phyloP scores from a whole-genome alignment of 805 yeast species.

The Saccharomycopsis babjevae region DNA sequence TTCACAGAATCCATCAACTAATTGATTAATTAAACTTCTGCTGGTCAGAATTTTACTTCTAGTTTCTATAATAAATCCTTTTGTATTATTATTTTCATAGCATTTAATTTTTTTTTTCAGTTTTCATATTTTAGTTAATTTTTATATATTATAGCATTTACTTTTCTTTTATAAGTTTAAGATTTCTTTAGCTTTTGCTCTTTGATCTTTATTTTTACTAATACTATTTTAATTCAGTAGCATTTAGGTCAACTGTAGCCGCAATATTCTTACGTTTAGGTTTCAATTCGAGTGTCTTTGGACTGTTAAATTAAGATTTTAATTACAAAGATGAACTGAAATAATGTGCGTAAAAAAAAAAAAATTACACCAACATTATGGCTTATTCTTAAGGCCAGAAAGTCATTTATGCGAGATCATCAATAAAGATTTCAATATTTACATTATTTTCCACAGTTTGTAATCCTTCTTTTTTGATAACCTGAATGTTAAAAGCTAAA shows the following conservation, averaged over 20 bases:
- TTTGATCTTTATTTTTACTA: background rate
- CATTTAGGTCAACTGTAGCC: background rate
- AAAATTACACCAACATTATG: background rate
- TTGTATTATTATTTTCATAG: background rate
- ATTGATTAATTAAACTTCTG: background rate
- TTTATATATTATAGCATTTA: background rate
- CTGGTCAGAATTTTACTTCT: background rate
- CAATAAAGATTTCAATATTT: background rate
- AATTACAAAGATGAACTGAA: background rate
- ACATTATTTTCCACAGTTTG: background rate
- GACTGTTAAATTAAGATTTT: background rate
- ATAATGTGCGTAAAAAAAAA: background rate
- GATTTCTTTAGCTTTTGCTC: background rate
- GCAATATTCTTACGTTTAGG: too few relatives aligned
- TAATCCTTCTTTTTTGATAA: background rate
- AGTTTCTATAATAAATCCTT: background rate
- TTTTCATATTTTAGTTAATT: background rate
- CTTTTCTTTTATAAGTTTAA: background rate
- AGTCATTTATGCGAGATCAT: background rate
- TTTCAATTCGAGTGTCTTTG: background rate
- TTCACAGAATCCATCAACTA: conserved; percentile 10
- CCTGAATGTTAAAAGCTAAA: too few relatives aligned
- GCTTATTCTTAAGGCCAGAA: background rate
- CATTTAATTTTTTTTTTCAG: background rate
- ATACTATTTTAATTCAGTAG: background rate